Evolutionary conservation across 2,329 filamentous ascomycete genomes (phyloP).

Genomic region (Neonectria magnoliae): DNA sequence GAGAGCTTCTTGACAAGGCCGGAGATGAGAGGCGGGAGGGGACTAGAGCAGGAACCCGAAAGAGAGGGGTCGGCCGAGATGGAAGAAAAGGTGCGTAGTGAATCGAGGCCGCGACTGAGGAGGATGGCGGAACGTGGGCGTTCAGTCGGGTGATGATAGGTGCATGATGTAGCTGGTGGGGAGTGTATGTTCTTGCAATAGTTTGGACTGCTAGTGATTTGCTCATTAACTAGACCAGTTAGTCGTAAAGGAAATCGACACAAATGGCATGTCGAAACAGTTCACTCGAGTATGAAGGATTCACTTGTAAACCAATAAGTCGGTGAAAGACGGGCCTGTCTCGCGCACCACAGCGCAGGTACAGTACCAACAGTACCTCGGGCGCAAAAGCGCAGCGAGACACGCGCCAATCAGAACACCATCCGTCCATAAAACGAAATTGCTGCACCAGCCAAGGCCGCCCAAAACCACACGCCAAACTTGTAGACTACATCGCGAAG

Average conservation of each 20-base stretch:
- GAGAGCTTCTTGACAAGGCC: constrained; percentile 23
- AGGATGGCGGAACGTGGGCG: constrained; percentile 10
- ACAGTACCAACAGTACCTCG: neutral
- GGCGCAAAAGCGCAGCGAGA: neutral
- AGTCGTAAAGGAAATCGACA: neutral
- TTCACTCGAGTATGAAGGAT: neutral
- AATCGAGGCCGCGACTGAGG: no score
- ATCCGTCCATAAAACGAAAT: constrained; percentile 23
- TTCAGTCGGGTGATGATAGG: neutral
- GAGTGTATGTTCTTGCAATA: neutral
- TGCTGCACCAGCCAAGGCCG: constrained; percentile 20
- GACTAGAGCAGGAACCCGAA: constrained; percentile 7
- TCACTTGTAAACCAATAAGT: neutral
- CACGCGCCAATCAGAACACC: constrained; percentile 28
- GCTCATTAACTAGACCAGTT: neutral
- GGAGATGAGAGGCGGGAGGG: constrained; percentile 10
- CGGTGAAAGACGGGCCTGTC: neutral
- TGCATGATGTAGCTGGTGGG: neutral
- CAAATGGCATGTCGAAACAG: neutral
- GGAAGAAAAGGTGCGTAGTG: neutral
- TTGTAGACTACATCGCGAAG: neutral
- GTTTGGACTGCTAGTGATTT: neutral
- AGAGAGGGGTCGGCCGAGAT: neutral
- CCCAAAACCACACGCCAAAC: neutral
- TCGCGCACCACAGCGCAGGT: neutral